Conservation (phyloP, 1,284 basidiomycete species). For the Butyriboletus appendiculatus region DNA sequence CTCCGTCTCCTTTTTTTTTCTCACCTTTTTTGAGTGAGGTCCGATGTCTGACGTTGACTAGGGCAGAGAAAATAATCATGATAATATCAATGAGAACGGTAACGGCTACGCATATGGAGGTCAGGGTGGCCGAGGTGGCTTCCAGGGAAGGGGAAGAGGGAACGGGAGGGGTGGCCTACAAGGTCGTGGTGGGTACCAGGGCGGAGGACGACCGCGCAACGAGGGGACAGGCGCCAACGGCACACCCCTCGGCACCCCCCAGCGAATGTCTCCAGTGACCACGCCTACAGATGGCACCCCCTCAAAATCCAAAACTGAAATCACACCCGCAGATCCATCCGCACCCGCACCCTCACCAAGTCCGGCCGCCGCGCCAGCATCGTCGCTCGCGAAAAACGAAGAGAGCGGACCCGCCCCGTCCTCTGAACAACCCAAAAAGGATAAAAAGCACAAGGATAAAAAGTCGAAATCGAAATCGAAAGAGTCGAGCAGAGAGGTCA, state of each 20-base stretch:
- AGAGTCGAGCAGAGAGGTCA: not conserved
- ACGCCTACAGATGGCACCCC: slow-evolving; percentile 19
- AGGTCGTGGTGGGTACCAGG: slow-evolving; percentile 22
- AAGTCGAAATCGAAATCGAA: slow-evolving; percentile 26
- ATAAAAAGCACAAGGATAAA: slow-evolving; percentile 35
- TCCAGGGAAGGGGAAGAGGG: slow-evolving; percentile 31
- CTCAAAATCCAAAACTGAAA: not conserved
- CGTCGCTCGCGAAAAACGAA: slow-evolving; percentile 1
- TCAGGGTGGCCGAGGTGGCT: slow-evolving; percentile 16
- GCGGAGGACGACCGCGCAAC: slow-evolving; percentile 22
- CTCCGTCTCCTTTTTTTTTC: not conserved
- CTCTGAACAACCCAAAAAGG: slow-evolving; percentile 14
- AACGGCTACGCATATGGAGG: not conserved
- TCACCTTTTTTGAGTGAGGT: not conserved
- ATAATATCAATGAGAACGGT: not conserved
- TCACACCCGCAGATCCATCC: not conserved
- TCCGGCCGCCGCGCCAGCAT: not conserved
- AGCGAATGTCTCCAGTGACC: slow-evolving; percentile 47
- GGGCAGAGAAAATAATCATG: slow-evolving; percentile 13
- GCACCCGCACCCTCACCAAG: not conserved
- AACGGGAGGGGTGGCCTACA: slow-evolving; percentile 23
- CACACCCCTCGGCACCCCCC: slow-evolving; percentile 66
- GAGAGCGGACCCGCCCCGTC: not conserved
- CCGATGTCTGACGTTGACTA: slow-evolving; percentile 12
- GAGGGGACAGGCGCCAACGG: slow-evolving; percentile 64